Conservation (phyloP, 495 filamentous ascomycete genomes). For the Xylaria scruposa region DNA sequence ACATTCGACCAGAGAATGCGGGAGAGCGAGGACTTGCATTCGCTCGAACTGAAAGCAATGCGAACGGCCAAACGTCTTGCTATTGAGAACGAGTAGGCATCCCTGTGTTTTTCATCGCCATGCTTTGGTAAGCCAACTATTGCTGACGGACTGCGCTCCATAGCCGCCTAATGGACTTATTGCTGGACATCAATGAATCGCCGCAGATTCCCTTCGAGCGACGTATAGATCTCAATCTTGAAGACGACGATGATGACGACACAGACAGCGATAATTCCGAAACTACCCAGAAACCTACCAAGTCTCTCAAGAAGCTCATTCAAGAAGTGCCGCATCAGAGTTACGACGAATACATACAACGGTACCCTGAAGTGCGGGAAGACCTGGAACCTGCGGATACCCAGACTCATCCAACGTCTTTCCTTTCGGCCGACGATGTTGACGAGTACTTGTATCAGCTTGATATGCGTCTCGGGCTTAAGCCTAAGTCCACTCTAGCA, state of each 20-base stretch:
- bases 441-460: conserved; percentile 78
- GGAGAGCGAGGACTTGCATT: conserved; percentile 77
- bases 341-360: conserved; percentile 47
- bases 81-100: conserved; percentile 77
- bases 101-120: conserved; percentile 22
- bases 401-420: conserved; percentile 54
- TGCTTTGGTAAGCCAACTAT: conserved; percentile 13
- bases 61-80: conserved; percentile 78
- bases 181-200: conserved; percentile 84
- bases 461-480: conserved; percentile 68
- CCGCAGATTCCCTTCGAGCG: conserved; percentile 74
- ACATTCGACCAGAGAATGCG: conserved; percentile 84
- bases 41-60: conserved; percentile 76
- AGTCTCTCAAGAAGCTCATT: conserved; percentile 49
- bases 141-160: conserved; percentile 21
- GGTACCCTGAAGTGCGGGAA: conserved; percentile 46
- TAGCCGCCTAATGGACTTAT: conserved; percentile 80
- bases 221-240: conserved; percentile 66
- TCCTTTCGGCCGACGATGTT: conserved; percentile 77
- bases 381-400: conserved; percentile 52
- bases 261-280: conserved; percentile 36
- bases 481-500: conserved; percentile 48
- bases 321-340: conserved; percentile 49
- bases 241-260: conserved; percentile 63
- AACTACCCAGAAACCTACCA: conserved; percentile 40